Evolutionary conservation across 1,284 basidiomycete species (phyloP).

Genomic region (Malassezia restricta): DNA sequence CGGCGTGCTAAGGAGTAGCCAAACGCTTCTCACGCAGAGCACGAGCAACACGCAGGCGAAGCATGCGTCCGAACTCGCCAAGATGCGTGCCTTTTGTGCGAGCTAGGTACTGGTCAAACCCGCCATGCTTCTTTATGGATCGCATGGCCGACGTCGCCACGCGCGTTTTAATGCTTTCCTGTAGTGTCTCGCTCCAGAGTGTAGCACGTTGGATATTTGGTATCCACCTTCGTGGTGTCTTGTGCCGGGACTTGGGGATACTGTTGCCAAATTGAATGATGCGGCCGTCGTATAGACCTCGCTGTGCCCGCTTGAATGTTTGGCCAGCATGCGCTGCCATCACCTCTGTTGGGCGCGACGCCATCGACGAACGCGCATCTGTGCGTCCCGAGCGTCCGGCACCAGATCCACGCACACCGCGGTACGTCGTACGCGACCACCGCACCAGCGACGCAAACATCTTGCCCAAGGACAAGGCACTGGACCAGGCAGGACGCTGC

Average conservation of each 20-base stretch:
- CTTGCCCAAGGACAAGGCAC: not conserved
- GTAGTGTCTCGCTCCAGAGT: conserved; percentile 26
- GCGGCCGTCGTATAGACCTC: conserved; percentile 40
- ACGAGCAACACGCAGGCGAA: conserved; percentile 23
- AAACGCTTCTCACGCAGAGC: conserved; percentile 18
- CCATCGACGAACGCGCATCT: conserved; percentile 33
- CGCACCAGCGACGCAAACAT: conserved; percentile 38
- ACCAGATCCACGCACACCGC: conserved; percentile 36
- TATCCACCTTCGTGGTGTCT: conserved; percentile 33
- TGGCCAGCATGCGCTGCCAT: conserved; percentile 19
- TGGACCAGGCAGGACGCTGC: not conserved
- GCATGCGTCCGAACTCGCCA: conserved; percentile 31
- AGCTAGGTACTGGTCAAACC: conserved; percentile 36
- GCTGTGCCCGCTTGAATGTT: conserved; percentile 40
- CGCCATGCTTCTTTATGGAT: conserved; percentile 38
- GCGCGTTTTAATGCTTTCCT: conserved; percentile 16
- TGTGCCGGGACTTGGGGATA: conserved; percentile 41
- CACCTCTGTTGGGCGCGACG: conserved; percentile 27
- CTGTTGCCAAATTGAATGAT: conserved; percentile 38
- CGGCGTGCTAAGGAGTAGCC: conserved; percentile 10
- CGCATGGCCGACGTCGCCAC: conserved; percentile 29
- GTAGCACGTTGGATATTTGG: conserved; percentile 38
- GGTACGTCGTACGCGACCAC: conserved; percentile 43
- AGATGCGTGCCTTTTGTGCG: conserved; percentile 27
- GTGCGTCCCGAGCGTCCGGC: conserved; percentile 33